Conservation (phyloP, 202 grass and related monocot species). For the Eragrostis tef region DNA sequence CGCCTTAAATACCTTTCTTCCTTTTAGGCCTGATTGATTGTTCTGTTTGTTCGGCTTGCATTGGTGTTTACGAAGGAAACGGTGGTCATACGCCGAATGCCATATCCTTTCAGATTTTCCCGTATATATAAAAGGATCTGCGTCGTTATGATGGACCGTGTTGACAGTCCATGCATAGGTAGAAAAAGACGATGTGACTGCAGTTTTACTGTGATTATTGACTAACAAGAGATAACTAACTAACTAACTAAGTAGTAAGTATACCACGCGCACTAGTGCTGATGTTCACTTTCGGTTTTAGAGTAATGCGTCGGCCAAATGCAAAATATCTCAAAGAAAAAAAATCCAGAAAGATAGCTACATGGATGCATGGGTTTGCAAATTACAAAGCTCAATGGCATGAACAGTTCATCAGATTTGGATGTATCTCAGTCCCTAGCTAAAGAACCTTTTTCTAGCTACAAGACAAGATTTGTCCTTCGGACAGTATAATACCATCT, state of each 20-base stretch:
- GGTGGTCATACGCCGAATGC: not conserved
- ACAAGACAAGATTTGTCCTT: constrained; percentile 27
- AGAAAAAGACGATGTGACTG: not conserved
- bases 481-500: not conserved
- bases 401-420: constrained; percentile 2
- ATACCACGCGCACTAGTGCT: not conserved
- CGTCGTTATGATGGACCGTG: not conserved
- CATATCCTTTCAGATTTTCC: not conserved
- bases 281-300: not conserved
- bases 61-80: not conserved
- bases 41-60: not conserved
- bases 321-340: not conserved
- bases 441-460: not conserved
- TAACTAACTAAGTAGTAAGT: too few species aligned
- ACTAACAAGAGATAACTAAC: not conserved
- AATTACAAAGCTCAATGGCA: not conserved
- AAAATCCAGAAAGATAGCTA: not conserved
- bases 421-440: constrained; percentile 1
- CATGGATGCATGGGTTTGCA: not conserved
- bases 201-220: not conserved
- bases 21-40: not conserved
- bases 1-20: not conserved
- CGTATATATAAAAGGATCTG: too few species aligned
- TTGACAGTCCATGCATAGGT: not conserved
- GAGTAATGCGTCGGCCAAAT: not conserved